phyloP scores from a whole-genome alignment of 2,329 filamentous ascomycete species.

The Fusarium agapanthi region DNA sequence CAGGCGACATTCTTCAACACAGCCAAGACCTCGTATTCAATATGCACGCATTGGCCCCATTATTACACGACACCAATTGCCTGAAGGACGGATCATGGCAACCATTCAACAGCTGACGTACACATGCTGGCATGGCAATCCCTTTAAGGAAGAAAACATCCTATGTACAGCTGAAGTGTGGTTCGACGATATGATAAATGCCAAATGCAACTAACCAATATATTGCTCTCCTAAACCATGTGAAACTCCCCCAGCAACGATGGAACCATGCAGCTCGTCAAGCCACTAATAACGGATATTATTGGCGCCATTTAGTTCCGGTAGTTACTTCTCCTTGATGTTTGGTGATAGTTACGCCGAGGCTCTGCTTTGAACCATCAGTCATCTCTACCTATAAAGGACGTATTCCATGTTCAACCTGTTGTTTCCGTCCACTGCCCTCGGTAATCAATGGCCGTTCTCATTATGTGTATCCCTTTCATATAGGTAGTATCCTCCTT shows the following conservation, averaged over 20 bases:
- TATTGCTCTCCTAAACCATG: background rate
- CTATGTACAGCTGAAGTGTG: too few species aligned
- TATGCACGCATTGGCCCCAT: background rate
- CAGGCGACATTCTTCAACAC: background rate
- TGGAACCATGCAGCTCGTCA: background rate
- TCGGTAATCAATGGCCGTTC: background rate
- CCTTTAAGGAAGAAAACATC: background rate
- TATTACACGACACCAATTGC: background rate
- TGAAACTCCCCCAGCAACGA: background rate
- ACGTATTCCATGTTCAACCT: background rate
- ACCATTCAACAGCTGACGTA: constrained; percentile 9
- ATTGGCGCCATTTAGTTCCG: background rate
- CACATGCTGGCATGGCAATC: background rate
- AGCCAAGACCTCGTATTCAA: constrained; percentile 16
- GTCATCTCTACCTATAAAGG: background rate
- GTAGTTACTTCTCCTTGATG: background rate
- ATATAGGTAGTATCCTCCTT: background rate
- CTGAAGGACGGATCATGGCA: background rate
- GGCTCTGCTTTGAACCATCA: background rate
- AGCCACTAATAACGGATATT: background rate
- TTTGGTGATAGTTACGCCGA: background rate
- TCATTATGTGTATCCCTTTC: background rate
- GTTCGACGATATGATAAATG: background rate
- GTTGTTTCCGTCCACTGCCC: background rate
- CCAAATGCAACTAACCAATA: background rate